A percentile compares a stretch with the other conserved stretches of the same genome.
phyloP scores from a whole-genome alignment of 2,329 filamentous ascomycete genomes.

The Cryphonectria carpinicola region DNA sequence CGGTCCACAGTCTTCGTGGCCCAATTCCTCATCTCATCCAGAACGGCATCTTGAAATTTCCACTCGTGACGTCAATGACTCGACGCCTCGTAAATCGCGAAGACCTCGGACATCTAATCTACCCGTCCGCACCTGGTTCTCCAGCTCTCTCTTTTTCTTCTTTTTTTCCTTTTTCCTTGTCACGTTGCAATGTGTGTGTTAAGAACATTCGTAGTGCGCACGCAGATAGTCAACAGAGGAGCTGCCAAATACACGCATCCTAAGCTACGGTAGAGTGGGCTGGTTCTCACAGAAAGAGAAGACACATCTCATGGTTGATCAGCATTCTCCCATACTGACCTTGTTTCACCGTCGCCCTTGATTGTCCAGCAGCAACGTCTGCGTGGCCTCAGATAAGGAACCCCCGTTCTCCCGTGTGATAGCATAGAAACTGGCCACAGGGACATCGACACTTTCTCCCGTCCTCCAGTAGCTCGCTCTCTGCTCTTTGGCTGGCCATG shows the following conservation, averaged over 20 bases:
- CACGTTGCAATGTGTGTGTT: neutral
- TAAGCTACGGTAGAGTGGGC: neutral
- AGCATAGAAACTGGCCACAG: neutral
- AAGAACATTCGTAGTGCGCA: neutral
- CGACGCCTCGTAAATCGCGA: neutral
- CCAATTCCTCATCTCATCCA: neutral
- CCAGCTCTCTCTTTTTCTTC: neutral
- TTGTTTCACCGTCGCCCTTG: neutral
- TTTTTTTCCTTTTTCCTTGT: no score
- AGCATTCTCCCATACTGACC: neutral
- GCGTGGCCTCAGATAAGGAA: neutral
- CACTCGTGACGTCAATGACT: conserved; percentile 18
- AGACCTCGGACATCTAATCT: neutral
- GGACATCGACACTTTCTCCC: neutral
- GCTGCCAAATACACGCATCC: neutral
- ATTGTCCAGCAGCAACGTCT: neutral
- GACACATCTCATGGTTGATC: neutral
- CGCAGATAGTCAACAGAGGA: neutral
- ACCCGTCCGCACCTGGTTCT: neutral
- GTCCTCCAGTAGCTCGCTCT: no score
- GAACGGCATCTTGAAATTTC: neutral
- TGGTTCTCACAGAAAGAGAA: neutral
- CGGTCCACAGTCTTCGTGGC: neutral
- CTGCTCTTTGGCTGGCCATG: neutral
- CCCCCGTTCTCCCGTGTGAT: no score